phyloP scores from a whole-genome alignment of 164 flowering plant genomes.

The Amborella trichopoda region DNA sequence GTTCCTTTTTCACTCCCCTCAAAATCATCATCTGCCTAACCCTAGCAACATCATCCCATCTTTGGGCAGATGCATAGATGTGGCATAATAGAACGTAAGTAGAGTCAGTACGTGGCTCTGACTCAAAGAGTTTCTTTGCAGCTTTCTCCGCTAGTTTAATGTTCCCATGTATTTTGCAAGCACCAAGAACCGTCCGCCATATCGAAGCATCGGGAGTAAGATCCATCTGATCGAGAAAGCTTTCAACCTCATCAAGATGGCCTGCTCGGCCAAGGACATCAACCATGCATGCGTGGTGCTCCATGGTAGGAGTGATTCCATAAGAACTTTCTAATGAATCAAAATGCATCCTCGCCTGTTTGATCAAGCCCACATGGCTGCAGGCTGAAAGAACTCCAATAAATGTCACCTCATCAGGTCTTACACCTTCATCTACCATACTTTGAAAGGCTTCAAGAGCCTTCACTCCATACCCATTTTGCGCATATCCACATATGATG shows the following conservation, averaged over 20 bases:
- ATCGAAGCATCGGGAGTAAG: conserved; percentile 22
- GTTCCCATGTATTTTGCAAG: conserved; percentile 34
- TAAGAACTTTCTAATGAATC: conserved; percentile 21
- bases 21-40: conserved; percentile 30
- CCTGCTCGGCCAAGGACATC: conserved; percentile 52
- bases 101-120: conserved; percentile 29
- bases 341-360: conserved; percentile 31
- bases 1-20: conserved; percentile 44
- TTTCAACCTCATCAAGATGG: conserved; percentile 30
- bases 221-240: conserved; percentile 26
- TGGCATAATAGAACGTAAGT: conserved; percentile 41
- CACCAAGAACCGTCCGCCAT: conserved; percentile 52
- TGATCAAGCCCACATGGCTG: conserved; percentile 32
- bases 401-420: conserved; percentile 47
- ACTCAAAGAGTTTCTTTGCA: conserved; percentile 35
- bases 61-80: conserved; percentile 38
- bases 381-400: conserved; percentile 47
- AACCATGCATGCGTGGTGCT: conserved; percentile 48
- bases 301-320: conserved; percentile 33
- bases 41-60: conserved; percentile 38
- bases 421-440: conserved; percentile 29
- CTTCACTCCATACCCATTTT: conserved; percentile 33
- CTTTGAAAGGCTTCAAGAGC: conserved; percentile 29
- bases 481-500: conserved; percentile 38
- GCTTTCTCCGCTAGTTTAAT: conserved; percentile 37